A percentile compares a stretch with the other conserved stretches of the same genome.
Conservation (phyloP, 805 yeast genomes). For the Hanseniaspora meyeri region DNA sequence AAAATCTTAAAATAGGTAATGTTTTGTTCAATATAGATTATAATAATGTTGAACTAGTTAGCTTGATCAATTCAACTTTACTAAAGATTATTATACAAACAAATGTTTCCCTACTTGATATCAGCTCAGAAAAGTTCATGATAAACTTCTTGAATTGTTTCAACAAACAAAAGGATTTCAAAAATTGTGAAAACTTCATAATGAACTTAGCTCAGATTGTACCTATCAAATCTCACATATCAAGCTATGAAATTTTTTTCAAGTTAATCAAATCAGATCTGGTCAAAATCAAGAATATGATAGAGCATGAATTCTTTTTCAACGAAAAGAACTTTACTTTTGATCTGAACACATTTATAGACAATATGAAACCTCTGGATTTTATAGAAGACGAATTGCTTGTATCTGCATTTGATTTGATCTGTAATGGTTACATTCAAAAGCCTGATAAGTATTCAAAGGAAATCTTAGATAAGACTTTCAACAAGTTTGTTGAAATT, state of each 20-base stretch:
- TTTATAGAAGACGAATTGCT: not conserved
- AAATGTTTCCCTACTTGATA: not conserved
- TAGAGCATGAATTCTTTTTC: constrained; percentile 1
- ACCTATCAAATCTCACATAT: not conserved
- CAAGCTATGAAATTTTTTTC: not conserved
- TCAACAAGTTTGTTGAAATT: constrained; percentile 1
- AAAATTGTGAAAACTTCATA: not conserved
- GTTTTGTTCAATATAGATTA: constrained; percentile 2
- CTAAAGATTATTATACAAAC: not conserved
- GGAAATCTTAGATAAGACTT: not conserved
- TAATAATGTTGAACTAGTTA: not conserved
- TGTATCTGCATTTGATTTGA: not conserved
- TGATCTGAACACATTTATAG: constrained; percentile 3
- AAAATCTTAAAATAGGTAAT: constrained; percentile 1
- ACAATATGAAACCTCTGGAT: not conserved
- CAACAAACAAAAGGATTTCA: not conserved
- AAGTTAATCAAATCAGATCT: not conserved
- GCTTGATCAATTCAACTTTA: not conserved
- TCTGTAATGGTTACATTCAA: constrained; percentile 1
- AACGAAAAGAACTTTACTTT: constrained; percentile 1
- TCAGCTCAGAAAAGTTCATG: constrained; percentile 3
- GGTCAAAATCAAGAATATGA: not conserved
- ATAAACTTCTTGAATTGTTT: not conserved
- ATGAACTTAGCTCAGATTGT: not conserved
- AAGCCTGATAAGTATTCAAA: not conserved